Percentiles rank a stretch among this genome's conserved stretches.
Evolutionary conservation across 176 grass and related monocot genomes (phyloP).

Genomic region (Coix lacrymajobi): DNA sequence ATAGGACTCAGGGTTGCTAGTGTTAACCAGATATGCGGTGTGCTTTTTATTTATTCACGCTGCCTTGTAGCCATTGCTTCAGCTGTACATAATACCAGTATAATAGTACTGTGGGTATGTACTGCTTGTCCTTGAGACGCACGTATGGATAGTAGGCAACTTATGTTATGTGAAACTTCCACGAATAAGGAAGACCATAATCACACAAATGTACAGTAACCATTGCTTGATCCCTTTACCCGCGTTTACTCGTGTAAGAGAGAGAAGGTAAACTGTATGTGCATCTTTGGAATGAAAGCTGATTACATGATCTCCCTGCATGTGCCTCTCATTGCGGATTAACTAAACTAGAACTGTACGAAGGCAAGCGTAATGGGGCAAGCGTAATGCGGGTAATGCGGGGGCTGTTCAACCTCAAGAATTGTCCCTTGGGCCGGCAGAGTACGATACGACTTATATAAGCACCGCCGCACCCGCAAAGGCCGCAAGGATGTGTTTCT

Average conservation of each 20-base stretch:
- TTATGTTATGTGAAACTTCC: conserved; percentile 10
- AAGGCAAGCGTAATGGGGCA: no score
- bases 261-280: not conserved
- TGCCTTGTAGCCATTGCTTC: not conserved
- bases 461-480: no score
- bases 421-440: no score
- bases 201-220: conserved; percentile 27
- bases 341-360: no score
- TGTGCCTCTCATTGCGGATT: not conserved
- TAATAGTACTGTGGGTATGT: not conserved
- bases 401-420: no score
- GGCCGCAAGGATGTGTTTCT: no score
- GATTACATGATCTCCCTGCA: not conserved
- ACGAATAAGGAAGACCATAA: conserved; percentile 12
- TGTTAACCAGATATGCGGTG: conserved; percentile 42
- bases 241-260: not conserved
- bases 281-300: not conserved
- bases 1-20: conserved; percentile 53
- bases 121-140: not conserved
- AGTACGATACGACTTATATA: no score
- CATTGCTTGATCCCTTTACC: not conserved
- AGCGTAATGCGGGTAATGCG: no score
- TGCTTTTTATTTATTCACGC: conserved; percentile 27
- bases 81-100: conserved; percentile 30
- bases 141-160: not conserved